phyloP scores from a whole-genome alignment of 2,329 filamentous ascomycete species.

The Cryoendolithus antarcticus region DNA sequence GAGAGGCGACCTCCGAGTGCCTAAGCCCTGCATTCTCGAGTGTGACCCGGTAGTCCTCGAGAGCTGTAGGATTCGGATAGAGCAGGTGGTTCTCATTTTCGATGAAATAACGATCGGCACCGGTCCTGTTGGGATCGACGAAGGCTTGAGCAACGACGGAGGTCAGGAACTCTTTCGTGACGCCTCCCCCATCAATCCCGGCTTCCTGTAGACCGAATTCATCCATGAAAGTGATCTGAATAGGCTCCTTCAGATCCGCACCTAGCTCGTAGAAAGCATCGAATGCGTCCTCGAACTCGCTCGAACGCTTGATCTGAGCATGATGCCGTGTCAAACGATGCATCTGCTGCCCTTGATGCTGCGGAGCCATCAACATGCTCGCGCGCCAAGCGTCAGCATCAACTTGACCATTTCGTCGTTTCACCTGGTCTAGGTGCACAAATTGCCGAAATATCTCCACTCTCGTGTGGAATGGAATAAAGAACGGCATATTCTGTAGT shows the following conservation, averaged over 20 bases:
- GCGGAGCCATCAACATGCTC: conserved; percentile 27
- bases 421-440: conserved; percentile 65
- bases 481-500: conserved; percentile 90
- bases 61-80: conserved; percentile 68
- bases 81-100: conserved; percentile 77
- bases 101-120: conserved; percentile 48
- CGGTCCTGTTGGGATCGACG: conserved; percentile 33
- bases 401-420: conserved; percentile 53
- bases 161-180: conserved; percentile 93
- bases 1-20: neutral
- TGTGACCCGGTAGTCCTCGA: conserved; percentile 13
- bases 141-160: conserved; percentile 82
- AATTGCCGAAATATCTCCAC: conserved; percentile 92
- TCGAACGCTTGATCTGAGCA: conserved; percentile 65
- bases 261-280: conserved; percentile 70
- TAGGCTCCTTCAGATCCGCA: conserved; percentile 80
- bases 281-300: conserved; percentile 77
- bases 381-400: conserved; percentile 65
- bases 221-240: conserved; percentile 93
- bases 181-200: conserved; percentile 91
- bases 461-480: conserved; percentile 82
- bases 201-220: conserved; percentile 77
- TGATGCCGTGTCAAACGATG: conserved; percentile 44
- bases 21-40: conserved; percentile 6
- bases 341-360: conserved; percentile 27